These are phyloP conservation scores for Tephrocybe rancida DNA, from an alignment of 768 basidiomycete species.

Conservation along the genomic window DNA sequence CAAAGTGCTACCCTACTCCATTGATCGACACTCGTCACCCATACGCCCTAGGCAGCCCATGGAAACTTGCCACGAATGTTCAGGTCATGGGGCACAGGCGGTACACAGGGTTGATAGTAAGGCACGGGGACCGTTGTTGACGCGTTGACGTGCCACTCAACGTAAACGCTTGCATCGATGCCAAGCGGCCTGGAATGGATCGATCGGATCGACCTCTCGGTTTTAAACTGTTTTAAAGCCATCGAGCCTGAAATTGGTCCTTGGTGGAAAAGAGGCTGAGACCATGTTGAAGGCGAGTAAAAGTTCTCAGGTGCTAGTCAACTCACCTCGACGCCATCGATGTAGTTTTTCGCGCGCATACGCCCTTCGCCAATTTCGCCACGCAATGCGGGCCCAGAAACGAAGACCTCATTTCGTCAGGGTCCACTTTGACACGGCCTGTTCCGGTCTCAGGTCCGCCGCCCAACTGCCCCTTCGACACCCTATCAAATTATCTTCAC, in stretches of 20 bases:
- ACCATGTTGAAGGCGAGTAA: neutral
- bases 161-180: neutral
- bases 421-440: neutral
- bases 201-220: neutral
- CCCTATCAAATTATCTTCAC: conserved; percentile 6
- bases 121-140: neutral
- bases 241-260: neutral
- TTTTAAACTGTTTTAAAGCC: neutral
- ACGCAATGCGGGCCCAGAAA: neutral
- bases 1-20: neutral
- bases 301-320: too few species aligned
- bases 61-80: neutral
- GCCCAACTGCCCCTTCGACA: neutral
- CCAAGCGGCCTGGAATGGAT: neutral
- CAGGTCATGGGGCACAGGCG: neutral
- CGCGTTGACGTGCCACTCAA: neutral
- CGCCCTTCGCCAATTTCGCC: neutral
- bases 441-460: neutral
- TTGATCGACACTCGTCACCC: too few species aligned
- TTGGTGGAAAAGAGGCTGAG: too few species aligned
- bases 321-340: neutral
- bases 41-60: neutral
- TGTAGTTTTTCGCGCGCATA: neutral
- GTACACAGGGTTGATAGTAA: too few species aligned
- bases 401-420: neutral